Conservation (phyloP, 495 filamentous ascomycete genomes). For the Astrocystis sublimbata region DNA sequence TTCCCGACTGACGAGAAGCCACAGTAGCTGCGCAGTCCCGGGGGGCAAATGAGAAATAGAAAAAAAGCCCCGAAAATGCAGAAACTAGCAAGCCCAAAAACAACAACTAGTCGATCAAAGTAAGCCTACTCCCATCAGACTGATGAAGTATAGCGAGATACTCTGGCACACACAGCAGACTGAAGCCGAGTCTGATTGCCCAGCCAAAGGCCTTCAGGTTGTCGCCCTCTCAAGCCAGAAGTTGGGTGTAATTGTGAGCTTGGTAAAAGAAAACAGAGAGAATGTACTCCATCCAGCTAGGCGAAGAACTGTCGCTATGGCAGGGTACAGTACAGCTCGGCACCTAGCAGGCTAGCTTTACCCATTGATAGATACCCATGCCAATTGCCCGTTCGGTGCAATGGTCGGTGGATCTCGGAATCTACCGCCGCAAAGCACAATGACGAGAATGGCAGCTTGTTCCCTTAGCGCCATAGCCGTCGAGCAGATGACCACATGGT, state of each 20-base stretch:
- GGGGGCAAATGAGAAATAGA: too few relatives aligned
- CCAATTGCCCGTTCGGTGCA: not conserved
- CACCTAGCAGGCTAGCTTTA: too few relatives aligned
- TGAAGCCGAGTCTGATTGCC: not conserved
- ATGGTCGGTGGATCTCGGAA: not conserved
- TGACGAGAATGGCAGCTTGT: not conserved
- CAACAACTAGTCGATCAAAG: too few relatives aligned
- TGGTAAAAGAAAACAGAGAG: not conserved
- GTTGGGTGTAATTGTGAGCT: too few relatives aligned
- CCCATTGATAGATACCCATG: not conserved
- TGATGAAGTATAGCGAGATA: too few relatives aligned
- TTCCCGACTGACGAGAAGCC: too few relatives aligned
- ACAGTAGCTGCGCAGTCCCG: too few relatives aligned
- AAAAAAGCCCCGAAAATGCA: too few relatives aligned
- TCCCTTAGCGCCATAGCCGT: conserved; percentile 6
- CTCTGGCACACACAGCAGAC: not conserved
- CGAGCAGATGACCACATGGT: not conserved
- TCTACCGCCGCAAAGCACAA: not conserved
- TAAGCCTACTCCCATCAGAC: too few relatives aligned
- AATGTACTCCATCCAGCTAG: not conserved
- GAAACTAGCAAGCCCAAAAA: too few relatives aligned
- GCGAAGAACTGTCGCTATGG: not conserved
- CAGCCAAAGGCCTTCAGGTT: not conserved
- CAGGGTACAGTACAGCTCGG: not conserved
- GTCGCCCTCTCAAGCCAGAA: not conserved